These are phyloP conservation scores for Aeschynomene evenia DNA, from an alignment of 306 rosid genomes.

Conservation along the genomic window DNA sequence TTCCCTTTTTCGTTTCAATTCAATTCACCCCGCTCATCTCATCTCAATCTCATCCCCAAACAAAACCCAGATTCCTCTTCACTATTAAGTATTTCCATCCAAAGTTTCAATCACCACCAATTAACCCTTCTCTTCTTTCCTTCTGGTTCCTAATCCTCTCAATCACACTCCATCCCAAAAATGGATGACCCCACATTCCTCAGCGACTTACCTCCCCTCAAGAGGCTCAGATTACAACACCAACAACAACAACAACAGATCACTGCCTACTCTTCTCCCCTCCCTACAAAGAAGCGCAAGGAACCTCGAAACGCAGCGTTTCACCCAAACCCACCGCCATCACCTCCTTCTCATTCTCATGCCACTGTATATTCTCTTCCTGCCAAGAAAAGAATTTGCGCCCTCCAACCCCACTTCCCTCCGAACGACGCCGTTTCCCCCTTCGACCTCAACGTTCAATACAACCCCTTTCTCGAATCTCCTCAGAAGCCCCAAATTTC, in stretches of 20 bases:
- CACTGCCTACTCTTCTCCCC: constrained; percentile 16
- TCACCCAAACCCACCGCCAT: not conserved
- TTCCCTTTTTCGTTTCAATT: not conserved
- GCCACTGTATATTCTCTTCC: constrained; percentile 49
- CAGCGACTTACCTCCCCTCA: constrained; percentile 61
- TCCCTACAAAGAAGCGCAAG: constrained; percentile 77
- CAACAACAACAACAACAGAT: constrained; percentile 22
- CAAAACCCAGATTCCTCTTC: not conserved
- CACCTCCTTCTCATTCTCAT: not conserved
- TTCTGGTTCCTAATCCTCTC: not conserved
- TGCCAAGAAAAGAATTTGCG: constrained; percentile 77
- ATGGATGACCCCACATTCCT: constrained; percentile 53
- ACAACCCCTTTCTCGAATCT: constrained; percentile 31
- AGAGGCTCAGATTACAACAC: constrained; percentile 52
- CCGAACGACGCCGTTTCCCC: not conserved
- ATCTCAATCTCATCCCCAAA: not conserved
- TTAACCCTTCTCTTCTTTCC: not conserved
- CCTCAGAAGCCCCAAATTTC: not conserved
- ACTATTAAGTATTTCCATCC: not conserved
- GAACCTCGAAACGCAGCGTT: constrained; percentile 40
- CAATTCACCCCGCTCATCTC: not conserved
- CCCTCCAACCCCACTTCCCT: constrained; percentile 39
- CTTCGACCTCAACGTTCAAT: constrained; percentile 65
- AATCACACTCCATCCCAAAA: not conserved
- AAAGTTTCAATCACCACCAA: not conserved